Percentiles rank a stretch among this genome's conserved stretches.
Evolutionary conservation across 495 filamentous ascomycete genomes (phyloP).

Genomic region (Aspergillus homomorphus): DNA sequence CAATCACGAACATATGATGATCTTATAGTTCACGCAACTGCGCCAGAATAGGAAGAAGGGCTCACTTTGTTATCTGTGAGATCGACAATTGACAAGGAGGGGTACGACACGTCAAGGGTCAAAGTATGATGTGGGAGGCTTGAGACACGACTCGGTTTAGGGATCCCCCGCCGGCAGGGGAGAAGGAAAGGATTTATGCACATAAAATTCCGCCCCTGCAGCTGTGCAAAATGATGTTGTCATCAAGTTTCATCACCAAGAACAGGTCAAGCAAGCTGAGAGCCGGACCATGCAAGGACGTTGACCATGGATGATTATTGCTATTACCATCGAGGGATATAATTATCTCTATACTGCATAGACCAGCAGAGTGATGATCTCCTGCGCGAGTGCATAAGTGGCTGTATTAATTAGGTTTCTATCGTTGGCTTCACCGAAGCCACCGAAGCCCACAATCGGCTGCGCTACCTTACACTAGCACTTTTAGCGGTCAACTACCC

Average conservation of each 20-base stretch:
- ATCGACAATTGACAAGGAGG: background rate
- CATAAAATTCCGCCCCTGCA: background rate
- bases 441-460: background rate
- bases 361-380: background rate
- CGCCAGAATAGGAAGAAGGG: background rate
- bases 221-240: background rate
- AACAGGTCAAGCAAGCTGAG: background rate
- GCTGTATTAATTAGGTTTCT: background rate
- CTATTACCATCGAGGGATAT: background rate
- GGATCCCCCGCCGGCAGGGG: background rate
- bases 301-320: background rate
- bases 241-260: background rate
- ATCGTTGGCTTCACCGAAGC: background rate
- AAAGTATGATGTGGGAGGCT: background rate
- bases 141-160: background rate
- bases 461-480: slow-evolving; percentile 1
- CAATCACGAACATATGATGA: background rate
- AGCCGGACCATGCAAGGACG: background rate
- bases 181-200: background rate
- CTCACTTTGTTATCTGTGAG: background rate
- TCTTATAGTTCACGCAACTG: background rate
- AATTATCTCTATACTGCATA: background rate
- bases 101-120: slow-evolving; percentile 5
- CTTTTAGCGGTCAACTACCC: background rate
- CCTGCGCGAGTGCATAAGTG: background rate